Evolutionary conservation across 1,139 yeast genomes (phyloP), one percentile per base, ranked within the genome.

Genomic region (Citeromyces siamensis): DNA sequence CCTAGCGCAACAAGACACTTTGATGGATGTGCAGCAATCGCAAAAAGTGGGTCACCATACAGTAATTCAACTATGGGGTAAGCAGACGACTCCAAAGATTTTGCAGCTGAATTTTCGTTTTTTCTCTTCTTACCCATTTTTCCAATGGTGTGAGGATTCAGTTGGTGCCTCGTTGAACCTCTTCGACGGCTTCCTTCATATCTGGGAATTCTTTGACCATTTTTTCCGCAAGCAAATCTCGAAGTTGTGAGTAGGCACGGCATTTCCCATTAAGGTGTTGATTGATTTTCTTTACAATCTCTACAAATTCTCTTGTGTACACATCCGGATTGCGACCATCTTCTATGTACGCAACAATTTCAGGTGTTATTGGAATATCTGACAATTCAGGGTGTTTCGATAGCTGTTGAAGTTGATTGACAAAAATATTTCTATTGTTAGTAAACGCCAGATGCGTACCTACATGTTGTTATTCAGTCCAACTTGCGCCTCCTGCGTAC

Each of bases 301-400:
- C 98, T 8, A 88, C 85, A 58, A 90, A 90, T 58, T 93, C 98
- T 52, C 98, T 68, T 0, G 97, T 86, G 56, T 90, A 90, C 35
- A 90, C 88, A 52, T 90, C 97, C 0, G 99, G 98, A 52, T 90
- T 90, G 46, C 98, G 66, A 2, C 98, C 98, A 49, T 86, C 94
- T 52, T 90, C 97, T 34, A 90, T 84, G 52, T 90, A 82, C 42
- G 78, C 76, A 6, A 84, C 60, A 12, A 84, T 86, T 50, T 84
- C 95, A 34, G 79, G 54, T 0, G 95, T 94, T 2, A 84, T 66
- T 2, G 77, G 73, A 5, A 68, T 56, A 7, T 60, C 53, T 14
- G 56, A 51, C 19, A 66, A 41, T 3, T 49, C 47, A 3, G 52
- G 53, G 8, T 55, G 48, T 2, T 44, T 19, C 10, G 36, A 32